A percentile compares a stretch with the other conserved stretches of the same genome.
Evolutionary conservation across 192 early-diverging fungal genomes (phyloP).

Genomic region (Coemansia sp.): DNA sequence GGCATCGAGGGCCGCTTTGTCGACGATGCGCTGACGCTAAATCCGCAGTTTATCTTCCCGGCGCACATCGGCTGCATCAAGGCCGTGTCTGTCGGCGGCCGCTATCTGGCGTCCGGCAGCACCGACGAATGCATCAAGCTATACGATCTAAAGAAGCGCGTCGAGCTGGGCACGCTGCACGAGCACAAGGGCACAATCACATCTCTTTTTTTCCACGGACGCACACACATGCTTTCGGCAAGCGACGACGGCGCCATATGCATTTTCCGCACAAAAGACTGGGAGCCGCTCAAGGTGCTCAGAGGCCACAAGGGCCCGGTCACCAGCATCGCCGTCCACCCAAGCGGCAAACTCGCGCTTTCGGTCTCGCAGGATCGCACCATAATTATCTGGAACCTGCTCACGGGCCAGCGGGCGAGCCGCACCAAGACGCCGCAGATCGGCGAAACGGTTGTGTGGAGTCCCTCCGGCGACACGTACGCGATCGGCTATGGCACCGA

Average conservation of each 20-base stretch:
- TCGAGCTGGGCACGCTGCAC: constrained; percentile 86
- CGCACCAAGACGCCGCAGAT: constrained; percentile 35
- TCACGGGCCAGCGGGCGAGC: constrained; percentile 68
- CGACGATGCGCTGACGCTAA: constrained; percentile 29
- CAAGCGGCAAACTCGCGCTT: constrained; percentile 90
- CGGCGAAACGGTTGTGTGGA: constrained; percentile 43
- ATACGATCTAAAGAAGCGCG: constrained; percentile 80
- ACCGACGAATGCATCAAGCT: constrained; percentile 94
- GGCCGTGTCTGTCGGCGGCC: constrained; percentile 68
- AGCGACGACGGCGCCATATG: constrained; percentile 87
- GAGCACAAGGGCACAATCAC: constrained; percentile 94
- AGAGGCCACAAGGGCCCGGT: constrained; percentile 72
- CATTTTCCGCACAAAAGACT: constrained; percentile 92
- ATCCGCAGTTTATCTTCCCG: constrained; percentile 88
- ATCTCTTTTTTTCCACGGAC: constrained; percentile 73
- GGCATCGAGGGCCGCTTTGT: constrained; percentile 67
- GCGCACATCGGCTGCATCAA: constrained; percentile 96
- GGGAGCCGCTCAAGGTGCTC: constrained; percentile 90
- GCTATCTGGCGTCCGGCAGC: constrained; percentile 90
- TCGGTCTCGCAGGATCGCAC: constrained; percentile 73
- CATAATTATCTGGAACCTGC: constrained; percentile 73
- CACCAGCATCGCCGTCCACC: constrained; percentile 84
- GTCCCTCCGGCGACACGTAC: constrained; percentile 29
- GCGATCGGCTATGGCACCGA: constrained; percentile 43
- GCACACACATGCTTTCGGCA: constrained; percentile 81